phyloP scores from a whole-genome alignment of 78 protist species.

The Speleostelium caveatum region DNA sequence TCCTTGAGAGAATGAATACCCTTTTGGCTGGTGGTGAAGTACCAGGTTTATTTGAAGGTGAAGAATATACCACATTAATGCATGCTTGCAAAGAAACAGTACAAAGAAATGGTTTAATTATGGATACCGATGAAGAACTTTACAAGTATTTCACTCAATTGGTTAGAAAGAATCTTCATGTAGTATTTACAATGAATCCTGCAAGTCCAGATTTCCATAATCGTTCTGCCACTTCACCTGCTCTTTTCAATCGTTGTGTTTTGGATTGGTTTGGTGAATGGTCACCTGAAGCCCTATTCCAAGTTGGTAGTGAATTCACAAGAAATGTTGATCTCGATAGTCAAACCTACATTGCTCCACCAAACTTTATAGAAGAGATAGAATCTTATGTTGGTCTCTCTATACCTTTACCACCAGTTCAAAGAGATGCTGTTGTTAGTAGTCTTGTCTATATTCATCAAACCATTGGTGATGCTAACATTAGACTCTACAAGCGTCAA shows the following conservation, averaged over 20 bases:
- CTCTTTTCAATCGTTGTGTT: conserved; percentile 98
- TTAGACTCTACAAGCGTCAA: conserved; percentile 59
- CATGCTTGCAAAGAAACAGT: conserved; percentile 86
- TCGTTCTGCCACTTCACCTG: conserved; percentile 95
- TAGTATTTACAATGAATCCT: conserved; percentile 99
- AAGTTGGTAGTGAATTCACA: conserved; percentile 94
- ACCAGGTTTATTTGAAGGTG: conserved; percentile 99
- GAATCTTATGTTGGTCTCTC: background rate
- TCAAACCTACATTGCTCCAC: conserved; percentile 60
- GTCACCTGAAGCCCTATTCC: conserved; percentile 92
- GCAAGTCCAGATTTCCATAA: conserved; percentile 90
- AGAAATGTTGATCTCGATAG: conserved; percentile 85
- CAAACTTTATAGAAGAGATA: conserved; percentile 22
- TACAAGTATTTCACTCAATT: conserved; percentile 88
- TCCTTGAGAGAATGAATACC: conserved; percentile 98
- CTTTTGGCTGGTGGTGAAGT: conserved; percentile 96
- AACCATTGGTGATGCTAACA: conserved; percentile 78
- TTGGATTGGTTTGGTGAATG: conserved; percentile 99
- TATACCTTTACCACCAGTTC: conserved; percentile 41
- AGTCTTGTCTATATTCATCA: conserved; percentile 89
- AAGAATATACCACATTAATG: conserved; percentile 89
- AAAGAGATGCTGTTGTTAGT: conserved; percentile 86
- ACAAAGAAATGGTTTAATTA: conserved; percentile 62
- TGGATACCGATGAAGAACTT: conserved; percentile 89
- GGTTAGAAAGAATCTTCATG: conserved; percentile 96